These are phyloP conservation scores for Phyllachora maydis DNA, from an alignment of 2,329 filamentous ascomycete species.

Conservation along the genomic window DNA sequence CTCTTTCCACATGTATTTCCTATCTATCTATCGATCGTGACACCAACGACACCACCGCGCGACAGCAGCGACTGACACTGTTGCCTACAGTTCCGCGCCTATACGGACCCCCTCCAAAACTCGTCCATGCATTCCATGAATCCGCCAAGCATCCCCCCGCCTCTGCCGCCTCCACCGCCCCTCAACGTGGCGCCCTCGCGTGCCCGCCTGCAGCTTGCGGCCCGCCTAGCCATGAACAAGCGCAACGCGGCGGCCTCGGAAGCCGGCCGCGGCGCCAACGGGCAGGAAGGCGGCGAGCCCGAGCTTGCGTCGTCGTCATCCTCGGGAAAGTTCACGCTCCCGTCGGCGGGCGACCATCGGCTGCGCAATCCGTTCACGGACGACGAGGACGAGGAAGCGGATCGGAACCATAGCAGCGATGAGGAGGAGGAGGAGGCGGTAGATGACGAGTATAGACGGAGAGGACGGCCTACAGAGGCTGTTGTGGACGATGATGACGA, in stretches of 20 bases:
- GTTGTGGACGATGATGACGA: no score
- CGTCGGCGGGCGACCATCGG: slow-evolving; percentile 7
- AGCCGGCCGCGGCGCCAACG: slow-evolving; percentile 15
- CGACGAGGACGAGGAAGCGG: slow-evolving; percentile 26
- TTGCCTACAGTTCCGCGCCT: slow-evolving; percentile 35
- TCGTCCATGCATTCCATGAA: slow-evolving; percentile 23
- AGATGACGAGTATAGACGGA: no score
- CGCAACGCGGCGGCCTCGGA: slow-evolving; percentile 25
- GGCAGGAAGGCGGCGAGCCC: slow-evolving; percentile 18
- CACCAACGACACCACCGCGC: no score
- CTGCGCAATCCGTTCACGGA: slow-evolving; percentile 34
- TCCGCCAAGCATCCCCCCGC: slow-evolving; percentile 36
- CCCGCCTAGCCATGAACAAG: slow-evolving; percentile 59
- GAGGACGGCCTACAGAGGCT: no score
- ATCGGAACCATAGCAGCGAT: slow-evolving; percentile 26
- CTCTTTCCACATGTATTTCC: no score
- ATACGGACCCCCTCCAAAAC: slow-evolving; percentile 31
- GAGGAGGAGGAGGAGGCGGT: slow-evolving; percentile 19
- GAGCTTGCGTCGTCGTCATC: slow-evolving; percentile 6
- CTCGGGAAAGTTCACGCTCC: slow-evolving; percentile 7
- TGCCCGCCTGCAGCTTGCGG: slow-evolving; percentile 77
- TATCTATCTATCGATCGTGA: no score
- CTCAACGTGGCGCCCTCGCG: slow-evolving; percentile 74
- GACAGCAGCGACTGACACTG: no score
- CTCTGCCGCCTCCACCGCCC: slow-evolving; percentile 51